Evolutionary conservation across 805 yeast genomes (phyloP).

Genomic region (Metschnikowia reukaufii): DNA sequence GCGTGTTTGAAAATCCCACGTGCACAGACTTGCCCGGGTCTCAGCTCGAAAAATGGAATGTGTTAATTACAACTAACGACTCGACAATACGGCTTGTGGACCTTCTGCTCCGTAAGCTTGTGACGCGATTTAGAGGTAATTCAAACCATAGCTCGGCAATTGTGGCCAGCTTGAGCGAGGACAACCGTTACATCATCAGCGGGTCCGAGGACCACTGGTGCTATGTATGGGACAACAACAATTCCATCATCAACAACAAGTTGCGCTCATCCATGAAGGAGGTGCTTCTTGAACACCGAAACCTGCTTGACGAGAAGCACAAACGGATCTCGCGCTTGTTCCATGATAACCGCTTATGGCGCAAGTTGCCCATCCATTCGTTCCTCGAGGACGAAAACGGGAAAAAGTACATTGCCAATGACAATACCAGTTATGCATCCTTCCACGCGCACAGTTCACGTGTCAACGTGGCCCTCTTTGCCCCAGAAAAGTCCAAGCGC

Average conservation of each 20-base stretch:
- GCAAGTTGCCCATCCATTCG: constrained; percentile 24
- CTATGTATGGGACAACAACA: constrained; percentile 70
- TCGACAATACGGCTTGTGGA: constrained; percentile 72
- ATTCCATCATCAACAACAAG: constrained; percentile 40
- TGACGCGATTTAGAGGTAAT: constrained; percentile 71
- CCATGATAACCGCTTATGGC: constrained; percentile 30
- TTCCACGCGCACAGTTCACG: constrained; percentile 76
- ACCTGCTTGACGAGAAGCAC: constrained; percentile 34
- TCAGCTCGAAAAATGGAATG: constrained; percentile 26
- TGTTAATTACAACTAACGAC: constrained; percentile 75
- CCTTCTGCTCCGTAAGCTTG: constrained; percentile 50
- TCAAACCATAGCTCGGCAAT: constrained; percentile 72
- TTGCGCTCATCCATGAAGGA: constrained; percentile 37
- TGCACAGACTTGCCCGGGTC: constrained; percentile 6
- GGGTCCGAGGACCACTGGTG: constrained; percentile 91
- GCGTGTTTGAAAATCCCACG: constrained; percentile 39
- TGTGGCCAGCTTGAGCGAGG: constrained; percentile 61
- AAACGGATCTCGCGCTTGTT: constrained; percentile 29
- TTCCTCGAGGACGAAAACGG: constrained; percentile 26
- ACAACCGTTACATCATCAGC: constrained; percentile 56
- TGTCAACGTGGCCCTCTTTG: constrained; percentile 76
- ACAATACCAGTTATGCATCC: constrained; percentile 61
- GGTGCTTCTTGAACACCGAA: constrained; percentile 33
- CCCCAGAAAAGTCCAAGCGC: constrained; percentile 67
- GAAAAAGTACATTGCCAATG: constrained; percentile 36